Evolutionary conservation across 768 basidiomycete genomes (phyloP), one percentile per base, ranked within the genome.

Genomic region (Tylopilus plumbeoviolaceoides): DNA sequence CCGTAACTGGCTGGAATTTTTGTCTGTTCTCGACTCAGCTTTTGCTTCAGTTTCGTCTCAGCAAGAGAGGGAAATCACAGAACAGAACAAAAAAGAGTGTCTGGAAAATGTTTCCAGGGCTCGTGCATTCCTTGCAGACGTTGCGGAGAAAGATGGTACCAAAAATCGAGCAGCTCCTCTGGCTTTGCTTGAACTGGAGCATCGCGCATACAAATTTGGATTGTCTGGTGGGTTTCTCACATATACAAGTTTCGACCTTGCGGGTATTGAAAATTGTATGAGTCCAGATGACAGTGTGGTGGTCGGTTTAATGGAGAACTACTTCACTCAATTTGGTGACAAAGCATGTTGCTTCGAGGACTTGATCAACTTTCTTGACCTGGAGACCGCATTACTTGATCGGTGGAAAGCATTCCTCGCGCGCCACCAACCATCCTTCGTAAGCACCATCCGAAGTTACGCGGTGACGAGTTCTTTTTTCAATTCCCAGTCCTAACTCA

Each of bases 311-410:
- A 70, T 93, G 63, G 73, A 82, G 61, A 69, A 75, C 44, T 95
- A 95, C 68, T 83, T 92, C 63, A 72, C 79, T 38, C 73, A 73
- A 53, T 81, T 92, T 59, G 86, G 89, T 28, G 82, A 85, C 67
- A 95, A 93, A 69, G 75, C 85, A 6, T 91, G 89, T 67, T 92
- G 91, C 66, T 90, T 84, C 53, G 93, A 95, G 70, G 94, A 97
- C 61, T 72, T 95, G 38, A 78, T 77, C 58, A 81, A 84, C 4
- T 92, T 87, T 64, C 67, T 86, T 50, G 63, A 62, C 8, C 69
- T 88, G 14, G 70, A 78, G 21, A 77, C 69, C 45, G 72, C 78
- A 12, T 75, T 78, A 28, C 68, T 78, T 11, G 51, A 69, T 5
- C 70, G 72, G 48, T 87, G 85, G 81, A 76, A 73, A 35, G 59